Base-by-base conservation (phyloP, 768 basidiomycete species). In the Lentinula edodes region DNA sequence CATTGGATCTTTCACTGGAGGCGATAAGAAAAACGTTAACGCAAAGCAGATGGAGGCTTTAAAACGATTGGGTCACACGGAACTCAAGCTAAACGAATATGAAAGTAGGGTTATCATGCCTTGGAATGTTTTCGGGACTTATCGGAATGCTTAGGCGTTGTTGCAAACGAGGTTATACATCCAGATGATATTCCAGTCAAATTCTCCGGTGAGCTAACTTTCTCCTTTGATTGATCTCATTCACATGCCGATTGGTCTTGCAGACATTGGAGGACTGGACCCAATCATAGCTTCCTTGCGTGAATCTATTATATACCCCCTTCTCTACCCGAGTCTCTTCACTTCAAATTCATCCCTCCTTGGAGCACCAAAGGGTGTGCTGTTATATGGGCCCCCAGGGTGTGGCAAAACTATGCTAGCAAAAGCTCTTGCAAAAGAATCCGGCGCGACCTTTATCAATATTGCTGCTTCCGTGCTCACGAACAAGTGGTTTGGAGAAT, bases 391-490 rank as follows among this genome's bases (percentile, higher is more conserved):
- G 0, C 97, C 95, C 45, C 97, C 97, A 1, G 96, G 97, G 6
- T 99, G 97, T 66, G 97, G 97, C 28, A 99, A 99, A 78, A 98
- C 97, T 1, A 95, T 99, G 94, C 82, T 99, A n/a, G 97, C 97
- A 1, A 96, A 96, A 71, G 96, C 96, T 1, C 82, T 99, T 7
- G 97, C 97, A 12, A 97, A 96, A 71, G 95, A 99, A 77, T 93
- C 91, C 2, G 92, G 93, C 16, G 97, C 97, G 6, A 96, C 95
- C 0, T 99, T 99, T 71, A 96, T 98, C 76, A 93, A 93, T 72
- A 82, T 93, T 62, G 83, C 89, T 6, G 83, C 88, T 39, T 88
- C 87, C 2, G 86, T 85, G 8, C 77, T 92, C 64, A 87, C 87
- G 34, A 88, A 84, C 75, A 89, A 90, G 69, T 91, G 90, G 91